phyloP scores from a whole-genome alignment of 805 yeast species.

The Vanderwaltozyma polyspora region DNA sequence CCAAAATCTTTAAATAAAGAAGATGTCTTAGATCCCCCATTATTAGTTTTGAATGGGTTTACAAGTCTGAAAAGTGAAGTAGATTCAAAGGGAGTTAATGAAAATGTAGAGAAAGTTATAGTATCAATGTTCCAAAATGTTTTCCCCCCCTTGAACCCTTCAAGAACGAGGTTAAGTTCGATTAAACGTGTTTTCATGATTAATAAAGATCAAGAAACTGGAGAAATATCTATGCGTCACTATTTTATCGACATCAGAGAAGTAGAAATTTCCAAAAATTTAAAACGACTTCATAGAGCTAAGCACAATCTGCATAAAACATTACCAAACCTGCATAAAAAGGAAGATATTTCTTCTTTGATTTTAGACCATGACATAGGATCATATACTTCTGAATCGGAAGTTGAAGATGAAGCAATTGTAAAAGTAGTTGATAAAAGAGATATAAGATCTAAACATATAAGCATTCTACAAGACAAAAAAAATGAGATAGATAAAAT shows the following conservation, averaged over 20 bases:
- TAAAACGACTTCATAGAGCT: constrained; percentile 57
- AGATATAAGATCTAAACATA: constrained; percentile 17
- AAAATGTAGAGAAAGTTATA: constrained; percentile 66
- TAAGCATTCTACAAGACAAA: constrained; percentile 8
- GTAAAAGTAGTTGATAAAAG: constrained; percentile 42
- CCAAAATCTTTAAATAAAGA: constrained; percentile 73
- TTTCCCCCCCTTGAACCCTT: constrained; percentile 91
- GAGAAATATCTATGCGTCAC: constrained; percentile 75
- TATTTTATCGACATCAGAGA: constrained; percentile 78
- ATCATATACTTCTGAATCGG: constrained; percentile 78
- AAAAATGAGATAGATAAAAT: constrained; percentile 15
- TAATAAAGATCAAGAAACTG: constrained; percentile 59
- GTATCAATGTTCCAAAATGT: constrained; percentile 89
- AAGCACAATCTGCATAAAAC: constrained; percentile 48
- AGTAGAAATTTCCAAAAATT: constrained; percentile 64
- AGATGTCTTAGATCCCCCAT: constrained; percentile 70
- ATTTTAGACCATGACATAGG: constrained; percentile 73
- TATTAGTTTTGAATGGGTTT: constrained; percentile 86
- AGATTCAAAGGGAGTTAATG: too few relatives aligned
- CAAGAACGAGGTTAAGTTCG: constrained; percentile 55
- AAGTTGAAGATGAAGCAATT: constrained; percentile 81
- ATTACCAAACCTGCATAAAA: constrained; percentile 58
- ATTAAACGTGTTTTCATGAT: constrained; percentile 81
- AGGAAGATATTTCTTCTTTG: constrained; percentile 71
- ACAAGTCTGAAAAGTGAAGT: constrained; percentile 17